Base-by-base conservation (phyloP, 257 asterid species). In the Solanum piurae region DNA sequence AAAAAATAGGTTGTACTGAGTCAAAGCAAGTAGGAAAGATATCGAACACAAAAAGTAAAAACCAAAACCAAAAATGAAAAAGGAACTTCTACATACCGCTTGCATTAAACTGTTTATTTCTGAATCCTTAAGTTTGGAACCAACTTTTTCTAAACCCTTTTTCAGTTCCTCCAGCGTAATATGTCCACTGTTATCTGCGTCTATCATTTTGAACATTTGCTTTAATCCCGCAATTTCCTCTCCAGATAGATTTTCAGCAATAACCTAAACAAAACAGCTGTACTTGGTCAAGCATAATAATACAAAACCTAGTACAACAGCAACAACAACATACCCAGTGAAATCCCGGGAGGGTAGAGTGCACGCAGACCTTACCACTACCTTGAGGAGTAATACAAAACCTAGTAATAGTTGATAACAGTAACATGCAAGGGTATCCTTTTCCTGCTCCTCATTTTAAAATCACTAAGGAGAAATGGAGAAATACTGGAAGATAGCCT, bases 221-320 rank as follows among this genome's bases (percentile, higher is more conserved):
- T 86, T 92, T 49, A 92, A 91, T 37, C 93, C 93, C 34, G 92
- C 93, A 86, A 92, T 92, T 88, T 92, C 94, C 83, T 92, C 94
- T 72, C 91, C 94, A 0, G 94, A 92, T 60, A 92, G 88, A 64
- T 58, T 86, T 77, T 92, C 94, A 18, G 94, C 94, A 74, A 92
- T 92, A 40, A 92, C 92, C 94, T 92, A 21, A 52, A 44, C 40
- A 20, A 31, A 49, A 86, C 73, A 84, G 20, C 49, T 25, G 36
- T 40, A 58, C 69, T 73, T 77, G 29, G 69, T 49, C 85, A 80
- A 80, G 16, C 85, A 46, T 9, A 46, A 27, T 9, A n/a, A 25
- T 38, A n/a, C 14, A 38, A 76, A 76, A 42, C 49, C 25, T 58
- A 55, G 60, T 55, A 55, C 64, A 18, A 55, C 64, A 18, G 10